These are phyloP conservation scores for Patellifolia procumbens DNA, from an alignment of 179 eudicot genomes.

Conservation along the genomic window DNA sequence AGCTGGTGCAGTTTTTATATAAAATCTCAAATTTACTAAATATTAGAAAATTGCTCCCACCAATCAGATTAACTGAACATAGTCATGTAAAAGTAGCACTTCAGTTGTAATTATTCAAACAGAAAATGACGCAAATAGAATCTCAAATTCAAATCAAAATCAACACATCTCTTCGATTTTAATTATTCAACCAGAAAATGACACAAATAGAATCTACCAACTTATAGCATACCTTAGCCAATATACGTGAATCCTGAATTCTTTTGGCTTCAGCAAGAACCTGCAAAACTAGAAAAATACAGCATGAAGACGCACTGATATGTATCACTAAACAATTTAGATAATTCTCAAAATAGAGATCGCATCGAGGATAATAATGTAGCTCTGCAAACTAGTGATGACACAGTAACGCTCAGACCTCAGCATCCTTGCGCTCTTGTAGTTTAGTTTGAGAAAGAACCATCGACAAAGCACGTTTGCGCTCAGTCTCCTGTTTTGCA, in stretches of 20 bases:
- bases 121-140: background rate
- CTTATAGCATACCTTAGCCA: slow-evolving; percentile 59
- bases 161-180: background rate
- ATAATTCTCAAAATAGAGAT: slow-evolving; percentile 3
- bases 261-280: slow-evolving; percentile 95
- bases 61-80: background rate
- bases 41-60: background rate
- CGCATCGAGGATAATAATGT: background rate
- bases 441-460: slow-evolving; percentile 92
- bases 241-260: slow-evolving; percentile 66
- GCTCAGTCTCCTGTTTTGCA: slow-evolving; percentile 77
- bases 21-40: background rate
- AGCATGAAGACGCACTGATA: background rate
- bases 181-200: background rate
- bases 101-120: background rate
- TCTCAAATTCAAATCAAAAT: background rate
- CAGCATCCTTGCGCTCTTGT: slow-evolving; percentile 94
- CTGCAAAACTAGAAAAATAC: slow-evolving; percentile 33
- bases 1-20: too few species aligned
- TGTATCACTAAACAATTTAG: background rate
- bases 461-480: slow-evolving; percentile 89
- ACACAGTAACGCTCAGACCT: slow-evolving; percentile 53
- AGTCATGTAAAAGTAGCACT: background rate
- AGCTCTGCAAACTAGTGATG: background rate
- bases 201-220: background rate